Base-by-base conservation (phyloP, 768 basidiomycete genomes). In the Xanthoconium stramineum region DNA sequence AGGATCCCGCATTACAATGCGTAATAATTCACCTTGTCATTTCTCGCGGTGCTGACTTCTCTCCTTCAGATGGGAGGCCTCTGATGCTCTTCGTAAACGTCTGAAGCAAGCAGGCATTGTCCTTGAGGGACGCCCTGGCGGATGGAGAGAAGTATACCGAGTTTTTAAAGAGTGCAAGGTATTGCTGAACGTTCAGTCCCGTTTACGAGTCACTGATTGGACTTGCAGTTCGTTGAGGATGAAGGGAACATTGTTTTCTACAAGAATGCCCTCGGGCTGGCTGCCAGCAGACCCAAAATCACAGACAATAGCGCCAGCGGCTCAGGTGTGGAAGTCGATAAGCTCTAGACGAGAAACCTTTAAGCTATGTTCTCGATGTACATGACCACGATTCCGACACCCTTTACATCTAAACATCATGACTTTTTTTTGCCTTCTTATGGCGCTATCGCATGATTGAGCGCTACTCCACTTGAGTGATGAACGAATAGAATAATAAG, bases 1-100 rank as follows among this genome's bases (percentile, higher is more conserved):
- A 96, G 94, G 77, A 98, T 99, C 61, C 96, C 96, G 19, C 96
- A 99, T 72, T 98, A 94, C 72, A 77, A 92, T 59, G 90, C 91
- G 76, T 86, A 65, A 64, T 81, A 17, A 24, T 20, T 19, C 36
- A 19, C 46, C 0, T 42, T 19, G 11, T 38, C 29, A 42, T n/a
- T 19, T 0, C 1, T 24, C 24, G 24, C 20, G 7, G 14, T 24
- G 8, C 48, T 61, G 20, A 65, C 39, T 24, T 7, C 40, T 39
- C 5, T 44, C 38, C 37, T 12, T n/a, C 56, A 86, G 86, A 71
- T 96, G 94, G 94, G 94, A 96, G 67, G 96, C 96, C 19, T 84
- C 87, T 30, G 82, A 80, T 57, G 94, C 92, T 29, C 78, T 99
- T 61, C 91, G 89, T 73, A 82, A 82, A 70, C 85, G 85, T 66